Percentiles rank a stretch among this genome's conserved stretches.
Conservation (phyloP, 352 stramenopile genomes). For the Pythium phragmitis region DNA sequence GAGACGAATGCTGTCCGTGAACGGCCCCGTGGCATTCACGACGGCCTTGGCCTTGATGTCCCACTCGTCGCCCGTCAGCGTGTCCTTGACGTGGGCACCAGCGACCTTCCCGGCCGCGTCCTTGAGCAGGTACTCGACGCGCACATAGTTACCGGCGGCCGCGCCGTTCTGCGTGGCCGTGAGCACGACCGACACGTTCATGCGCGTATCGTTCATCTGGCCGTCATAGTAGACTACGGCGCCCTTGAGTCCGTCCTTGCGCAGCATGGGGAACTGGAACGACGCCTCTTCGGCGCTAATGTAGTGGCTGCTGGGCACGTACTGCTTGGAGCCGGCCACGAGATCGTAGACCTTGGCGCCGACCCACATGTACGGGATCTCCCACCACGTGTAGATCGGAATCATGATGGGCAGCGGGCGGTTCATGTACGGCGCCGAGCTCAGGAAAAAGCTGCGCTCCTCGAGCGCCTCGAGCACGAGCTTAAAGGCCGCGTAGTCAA, state of each 20-base stretch:
- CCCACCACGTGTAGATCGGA: slow-evolving; percentile 94
- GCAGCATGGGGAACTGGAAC: slow-evolving; percentile 95
- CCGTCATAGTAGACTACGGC: slow-evolving; percentile 91
- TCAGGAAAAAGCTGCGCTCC: slow-evolving; percentile 92
- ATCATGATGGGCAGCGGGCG: slow-evolving; percentile 95
- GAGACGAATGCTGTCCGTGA: slow-evolving; percentile 88
- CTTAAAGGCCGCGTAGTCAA: slow-evolving; percentile 88
- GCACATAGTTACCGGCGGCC: slow-evolving; percentile 90
- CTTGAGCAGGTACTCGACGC: slow-evolving; percentile 86
- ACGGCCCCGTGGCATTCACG: slow-evolving; percentile 95
- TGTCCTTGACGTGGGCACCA: slow-evolving; percentile 89
- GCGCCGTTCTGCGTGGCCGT: slow-evolving; percentile 94
- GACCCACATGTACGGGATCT: slow-evolving; percentile 94
- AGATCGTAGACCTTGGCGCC: slow-evolving; percentile 93
- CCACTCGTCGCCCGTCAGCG: slow-evolving; percentile 87
- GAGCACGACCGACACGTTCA: slow-evolving; percentile 93
- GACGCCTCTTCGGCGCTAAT: slow-evolving; percentile 90
- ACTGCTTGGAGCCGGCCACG: slow-evolving; percentile 86
- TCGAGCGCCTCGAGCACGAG: slow-evolving; percentile 93
- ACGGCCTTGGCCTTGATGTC: slow-evolving; percentile 88
- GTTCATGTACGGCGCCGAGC: slow-evolving; percentile 94
- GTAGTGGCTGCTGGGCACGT: slow-evolving; percentile 87
- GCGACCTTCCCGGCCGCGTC: slow-evolving; percentile 81
- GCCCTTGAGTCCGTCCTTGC: slow-evolving; percentile 90
- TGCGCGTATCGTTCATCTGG: slow-evolving; percentile 95